phyloP scores from a whole-genome alignment of 768 basidiomycete species.

The Coprinopsis cinerea region DNA sequence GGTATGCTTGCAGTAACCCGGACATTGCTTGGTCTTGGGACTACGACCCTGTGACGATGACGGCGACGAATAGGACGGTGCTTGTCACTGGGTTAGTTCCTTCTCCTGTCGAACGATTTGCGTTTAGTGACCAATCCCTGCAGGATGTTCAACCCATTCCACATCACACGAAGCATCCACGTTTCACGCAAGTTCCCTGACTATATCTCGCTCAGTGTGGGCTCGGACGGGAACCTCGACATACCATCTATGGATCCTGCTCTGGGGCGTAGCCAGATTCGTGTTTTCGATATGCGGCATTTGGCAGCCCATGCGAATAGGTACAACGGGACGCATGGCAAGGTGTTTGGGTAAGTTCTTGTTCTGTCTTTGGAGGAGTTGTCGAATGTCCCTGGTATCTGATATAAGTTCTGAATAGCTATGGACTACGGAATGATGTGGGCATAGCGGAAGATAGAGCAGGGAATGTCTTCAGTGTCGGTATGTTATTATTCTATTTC shows the following conservation, averaged over 20 bases:
- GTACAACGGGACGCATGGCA: neutral
- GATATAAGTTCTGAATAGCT: constrained; percentile 1
- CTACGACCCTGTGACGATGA: constrained; percentile 13
- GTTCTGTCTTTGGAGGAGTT: neutral
- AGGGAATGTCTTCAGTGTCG: constrained; percentile 12
- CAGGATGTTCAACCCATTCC: constrained; percentile 13
- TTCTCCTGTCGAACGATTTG: neutral
- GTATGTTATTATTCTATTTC: neutral
- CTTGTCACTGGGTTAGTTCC: constrained; percentile 12
- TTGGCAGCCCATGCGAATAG: constrained; percentile 2
- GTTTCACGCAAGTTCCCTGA: constrained; percentile 11
- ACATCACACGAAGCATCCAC: constrained; percentile 12
- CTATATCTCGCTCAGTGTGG: constrained; percentile 11
- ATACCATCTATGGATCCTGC: constrained; percentile 2
- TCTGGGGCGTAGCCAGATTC: constrained; percentile 11
- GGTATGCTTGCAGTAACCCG: neutral
- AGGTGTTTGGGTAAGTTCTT: too few relatives aligned
- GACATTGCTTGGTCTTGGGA: constrained; percentile 15
- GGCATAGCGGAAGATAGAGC: constrained; percentile 13
- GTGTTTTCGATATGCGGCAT: constrained; percentile 11
- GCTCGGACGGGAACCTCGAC: constrained; percentile 12
- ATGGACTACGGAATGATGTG: constrained; percentile 15
- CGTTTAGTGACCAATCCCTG: neutral
- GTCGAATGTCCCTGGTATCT: too few relatives aligned
- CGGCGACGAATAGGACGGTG: constrained; percentile 9